Evolutionary conservation across 805 yeast genomes (phyloP).

Genomic region (Starmerella vaccinii): DNA sequence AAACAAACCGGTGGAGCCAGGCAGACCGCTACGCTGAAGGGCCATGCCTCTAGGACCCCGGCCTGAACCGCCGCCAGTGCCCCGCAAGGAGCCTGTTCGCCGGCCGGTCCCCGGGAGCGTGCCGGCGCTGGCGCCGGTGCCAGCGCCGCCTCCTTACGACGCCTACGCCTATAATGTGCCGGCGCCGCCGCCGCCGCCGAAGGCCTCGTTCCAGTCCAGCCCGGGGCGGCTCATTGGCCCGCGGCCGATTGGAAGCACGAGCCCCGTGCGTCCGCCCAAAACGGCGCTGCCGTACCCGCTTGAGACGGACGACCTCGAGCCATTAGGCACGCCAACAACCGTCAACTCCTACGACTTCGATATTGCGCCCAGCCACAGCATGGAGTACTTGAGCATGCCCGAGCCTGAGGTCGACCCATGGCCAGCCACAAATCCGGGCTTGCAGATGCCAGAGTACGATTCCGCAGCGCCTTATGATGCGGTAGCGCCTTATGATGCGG

Average conservation of each 20-base stretch:
- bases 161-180: neutral
- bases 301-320: neutral
- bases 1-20: neutral
- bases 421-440: neutral
- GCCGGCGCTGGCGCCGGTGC: no score
- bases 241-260: constrained; percentile 4
- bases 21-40: neutral
- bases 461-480: no score
- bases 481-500: no score
- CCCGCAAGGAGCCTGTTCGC: constrained; percentile 13
- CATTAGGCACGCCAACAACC: neutral
- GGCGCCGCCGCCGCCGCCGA: constrained; percentile 9
- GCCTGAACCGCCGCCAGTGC: constrained; percentile 21
- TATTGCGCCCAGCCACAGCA: neutral
- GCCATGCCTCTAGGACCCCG: constrained; percentile 23
- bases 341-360: neutral
- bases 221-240: constrained; percentile 6
- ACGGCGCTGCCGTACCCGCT: neutral
- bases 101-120: neutral
- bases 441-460: neutral
- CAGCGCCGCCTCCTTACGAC: neutral
- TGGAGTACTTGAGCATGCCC: constrained; percentile 9
- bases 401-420: constrained; percentile 6
- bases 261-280: neutral
- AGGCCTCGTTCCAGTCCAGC: neutral